Base-by-base conservation (phyloP, 2,329 filamentous ascomycete genomes). In the Pseudocercospora crystallina region DNA sequence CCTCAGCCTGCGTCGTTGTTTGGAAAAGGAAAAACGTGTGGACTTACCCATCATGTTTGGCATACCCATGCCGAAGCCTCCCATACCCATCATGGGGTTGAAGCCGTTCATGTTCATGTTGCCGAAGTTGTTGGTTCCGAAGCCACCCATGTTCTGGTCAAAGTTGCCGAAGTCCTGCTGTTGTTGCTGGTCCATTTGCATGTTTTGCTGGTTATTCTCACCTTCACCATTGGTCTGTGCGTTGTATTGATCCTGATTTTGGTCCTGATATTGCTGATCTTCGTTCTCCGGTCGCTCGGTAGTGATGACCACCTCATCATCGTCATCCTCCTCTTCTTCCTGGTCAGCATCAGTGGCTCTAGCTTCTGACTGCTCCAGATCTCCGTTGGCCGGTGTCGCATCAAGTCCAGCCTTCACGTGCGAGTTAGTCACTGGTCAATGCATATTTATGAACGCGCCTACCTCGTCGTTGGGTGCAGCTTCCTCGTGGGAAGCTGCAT, bases 21-120 rank as follows among this genome's bases (percentile, higher is more conserved):
- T 36, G 39, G 43, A 13, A 39, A 37, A 41, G 33, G 34, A 50
- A 49, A 39, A 43, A 40, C 35, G 29, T 32, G 34, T 30, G 29
- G 38, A 78, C 88, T 68, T 82, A 96, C 91, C 88, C 88, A 96
- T 96, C 83, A 92, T 90, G 50, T 64, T 65, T 44, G 62, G 59
- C 64, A 67, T 83, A 83, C 82, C 70, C 72, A 66, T 71, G 68
- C 54, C 55, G 44, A 65, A 62, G 37, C 45, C 49, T 39, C 63
- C 63, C 72, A 77, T 76, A 54, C 70, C 73, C 61, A 91, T 89
- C 77, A 81, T 80, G 15, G 87, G 83, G 65, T 83, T 86, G 71
- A 88, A 84, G 62, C 86, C 84, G 51, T 80, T 80, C 56, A 69
- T 73, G 51, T 35, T 54, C 57, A 61, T 60, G 30, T 58, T 56